phyloP scores from a whole-genome alignment of 2,329 filamentous ascomycete species.

The Venturia asperata region DNA sequence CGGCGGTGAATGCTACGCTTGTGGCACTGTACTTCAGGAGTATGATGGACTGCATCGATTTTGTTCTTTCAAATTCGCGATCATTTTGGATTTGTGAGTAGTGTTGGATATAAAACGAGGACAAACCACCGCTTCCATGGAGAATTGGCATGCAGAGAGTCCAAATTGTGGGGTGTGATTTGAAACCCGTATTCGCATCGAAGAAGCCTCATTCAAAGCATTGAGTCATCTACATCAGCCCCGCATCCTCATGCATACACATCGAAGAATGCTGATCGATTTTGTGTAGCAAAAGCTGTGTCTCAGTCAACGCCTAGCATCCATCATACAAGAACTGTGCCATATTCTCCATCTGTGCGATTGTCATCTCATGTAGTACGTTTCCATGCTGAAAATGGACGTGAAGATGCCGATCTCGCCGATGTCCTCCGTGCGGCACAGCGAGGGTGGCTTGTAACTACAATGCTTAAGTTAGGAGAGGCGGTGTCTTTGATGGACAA shows the following conservation, averaged over 20 bases:
- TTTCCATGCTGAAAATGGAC: background rate
- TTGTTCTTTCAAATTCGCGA: no score
- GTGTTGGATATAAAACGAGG: no score
- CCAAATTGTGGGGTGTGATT: background rate
- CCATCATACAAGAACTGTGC: background rate
- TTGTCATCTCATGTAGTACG: background rate
- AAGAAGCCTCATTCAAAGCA: no score
- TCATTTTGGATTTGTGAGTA: no score
- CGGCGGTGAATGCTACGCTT: no score
- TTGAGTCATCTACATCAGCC: background rate
- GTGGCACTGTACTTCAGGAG: no score
- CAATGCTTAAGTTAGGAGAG: background rate
- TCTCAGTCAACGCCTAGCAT: background rate
- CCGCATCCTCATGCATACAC: background rate
- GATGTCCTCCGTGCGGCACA: background rate
- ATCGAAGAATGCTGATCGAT: background rate
- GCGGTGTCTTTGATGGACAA: background rate
- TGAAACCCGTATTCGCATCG: no score
- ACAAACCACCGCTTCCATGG: no score
- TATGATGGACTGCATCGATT: no score
- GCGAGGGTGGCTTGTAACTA: background rate
- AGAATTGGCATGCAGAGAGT: background rate
- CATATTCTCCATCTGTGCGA: background rate
- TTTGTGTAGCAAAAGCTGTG: background rate
- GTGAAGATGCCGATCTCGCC: background rate